Evolutionary conservation across 139 green algal species (phyloP).

Genomic region (Closterium sp.): DNA sequence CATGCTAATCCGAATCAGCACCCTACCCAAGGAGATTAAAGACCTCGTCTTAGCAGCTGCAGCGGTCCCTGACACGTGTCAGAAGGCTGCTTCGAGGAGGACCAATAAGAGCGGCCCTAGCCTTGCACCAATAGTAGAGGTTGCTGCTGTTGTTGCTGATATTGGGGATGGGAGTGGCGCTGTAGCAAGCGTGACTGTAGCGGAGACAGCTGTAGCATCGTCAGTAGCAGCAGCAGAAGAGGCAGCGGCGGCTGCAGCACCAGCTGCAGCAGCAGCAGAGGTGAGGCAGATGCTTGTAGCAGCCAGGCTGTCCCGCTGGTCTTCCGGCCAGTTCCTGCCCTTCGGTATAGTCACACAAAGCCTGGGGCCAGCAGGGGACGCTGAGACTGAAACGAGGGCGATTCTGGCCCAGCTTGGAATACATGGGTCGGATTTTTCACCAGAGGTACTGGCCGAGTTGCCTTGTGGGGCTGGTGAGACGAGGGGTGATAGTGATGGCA

Average conservation of each 20-base stretch:
- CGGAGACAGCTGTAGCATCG: not conserved
- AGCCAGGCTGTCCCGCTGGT: constrained; percentile 18
- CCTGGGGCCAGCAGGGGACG: constrained; percentile 69
- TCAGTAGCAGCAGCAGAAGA: not conserved
- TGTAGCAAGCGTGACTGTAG: not conserved
- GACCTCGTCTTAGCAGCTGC: constrained; percentile 11
- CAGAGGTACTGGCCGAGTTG: constrained; percentile 76
- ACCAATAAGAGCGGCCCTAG: not conserved
- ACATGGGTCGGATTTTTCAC: constrained; percentile 40
- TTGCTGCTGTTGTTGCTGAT: not conserved
- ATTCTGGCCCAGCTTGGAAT: constrained; percentile 40
- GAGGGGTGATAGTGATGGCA: not conserved
- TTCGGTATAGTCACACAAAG: constrained; percentile 50
- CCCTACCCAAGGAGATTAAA: constrained; percentile 35
- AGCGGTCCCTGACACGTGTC: not conserved
- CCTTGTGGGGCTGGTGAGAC: constrained; percentile 47
- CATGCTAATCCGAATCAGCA: constrained; percentile 49
- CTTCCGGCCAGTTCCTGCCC: constrained; percentile 19
- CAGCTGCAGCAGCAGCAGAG: not conserved
- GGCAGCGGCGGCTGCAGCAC: not conserved
- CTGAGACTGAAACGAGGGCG: constrained; percentile 72
- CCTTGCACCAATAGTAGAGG: not conserved
- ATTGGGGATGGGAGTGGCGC: constrained; percentile 15
- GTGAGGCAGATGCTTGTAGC: constrained; percentile 1
- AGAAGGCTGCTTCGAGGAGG: not conserved